Evolutionary conservation across 805 yeast genomes (phyloP).

Genomic region (Metschnikowia colocasiae): DNA sequence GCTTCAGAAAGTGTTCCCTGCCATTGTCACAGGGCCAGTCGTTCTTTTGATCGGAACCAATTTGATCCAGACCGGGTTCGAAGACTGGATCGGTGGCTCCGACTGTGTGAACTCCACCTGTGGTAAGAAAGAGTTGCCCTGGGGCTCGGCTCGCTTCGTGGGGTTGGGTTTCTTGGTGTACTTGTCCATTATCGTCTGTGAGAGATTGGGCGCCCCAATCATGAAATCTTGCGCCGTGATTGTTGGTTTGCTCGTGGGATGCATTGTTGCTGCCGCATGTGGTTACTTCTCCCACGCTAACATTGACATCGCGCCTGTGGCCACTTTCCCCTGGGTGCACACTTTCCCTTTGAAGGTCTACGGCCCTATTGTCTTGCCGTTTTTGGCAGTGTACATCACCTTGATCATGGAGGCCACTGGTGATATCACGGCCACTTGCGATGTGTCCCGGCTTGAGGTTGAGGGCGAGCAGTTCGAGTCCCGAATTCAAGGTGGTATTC

Average conservation of each 20-base stretch:
- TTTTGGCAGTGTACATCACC: constrained; percentile 76
- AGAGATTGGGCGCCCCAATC: constrained; percentile 89
- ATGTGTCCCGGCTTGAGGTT: constrained; percentile 80
- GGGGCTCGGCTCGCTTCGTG: constrained; percentile 85
- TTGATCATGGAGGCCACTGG: constrained; percentile 93
- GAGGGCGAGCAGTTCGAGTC: constrained; percentile 80
- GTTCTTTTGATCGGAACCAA: constrained; percentile 77
- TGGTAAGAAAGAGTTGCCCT: constrained; percentile 37
- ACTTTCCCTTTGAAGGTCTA: constrained; percentile 74
- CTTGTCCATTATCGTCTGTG: constrained; percentile 67
- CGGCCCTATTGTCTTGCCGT: constrained; percentile 83
- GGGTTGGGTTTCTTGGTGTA: constrained; percentile 87
- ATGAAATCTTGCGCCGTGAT: constrained; percentile 94
- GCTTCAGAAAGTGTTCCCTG: constrained; percentile 76
- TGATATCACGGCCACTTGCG: constrained; percentile 91
- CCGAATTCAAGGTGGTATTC: constrained; percentile 87
- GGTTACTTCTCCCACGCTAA: constrained; percentile 64
- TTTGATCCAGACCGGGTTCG: constrained; percentile 67
- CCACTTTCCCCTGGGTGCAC: constrained; percentile 81
- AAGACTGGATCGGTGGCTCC: constrained; percentile 87
- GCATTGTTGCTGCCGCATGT: constrained; percentile 88
- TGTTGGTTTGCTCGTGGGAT: constrained; percentile 77
- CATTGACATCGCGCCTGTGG: constrained; percentile 73
- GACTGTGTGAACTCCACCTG: constrained; percentile 44
- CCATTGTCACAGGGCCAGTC: constrained; percentile 90